phyloP scores from a whole-genome alignment of 495 filamentous ascomycete species.

The Corynascus novoguineensis region DNA sequence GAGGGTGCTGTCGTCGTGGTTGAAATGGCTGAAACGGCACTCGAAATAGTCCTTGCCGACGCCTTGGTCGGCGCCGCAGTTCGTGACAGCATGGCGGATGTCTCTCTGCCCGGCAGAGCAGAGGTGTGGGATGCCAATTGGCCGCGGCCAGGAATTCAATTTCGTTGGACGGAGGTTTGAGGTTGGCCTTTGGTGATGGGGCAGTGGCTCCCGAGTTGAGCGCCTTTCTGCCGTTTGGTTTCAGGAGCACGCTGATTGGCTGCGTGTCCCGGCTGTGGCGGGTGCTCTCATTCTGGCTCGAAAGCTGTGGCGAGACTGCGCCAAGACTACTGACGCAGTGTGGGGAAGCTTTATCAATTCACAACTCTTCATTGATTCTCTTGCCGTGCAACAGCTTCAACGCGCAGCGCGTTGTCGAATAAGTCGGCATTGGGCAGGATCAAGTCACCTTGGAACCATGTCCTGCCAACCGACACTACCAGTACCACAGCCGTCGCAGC shows the following conservation, averaged over 20 bases:
- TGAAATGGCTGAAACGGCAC: slow-evolving; percentile 25
- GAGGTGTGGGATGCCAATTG: slow-evolving; percentile 40
- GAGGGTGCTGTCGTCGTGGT: slow-evolving; percentile 4
- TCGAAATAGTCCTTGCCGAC: slow-evolving; percentile 37
- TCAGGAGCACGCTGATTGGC: slow-evolving; percentile 26
- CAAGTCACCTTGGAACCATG: not conserved
- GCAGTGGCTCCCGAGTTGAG: slow-evolving; percentile 17
- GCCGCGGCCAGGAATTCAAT: slow-evolving; percentile 19
- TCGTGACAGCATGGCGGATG: slow-evolving; percentile 44
- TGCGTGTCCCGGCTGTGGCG: slow-evolving; percentile 7
- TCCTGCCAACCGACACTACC: not conserved
- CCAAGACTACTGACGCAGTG: slow-evolving; percentile 13
- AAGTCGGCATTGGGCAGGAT: no score
- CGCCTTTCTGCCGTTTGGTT: slow-evolving; percentile 29
- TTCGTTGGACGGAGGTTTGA: slow-evolving; percentile 16
- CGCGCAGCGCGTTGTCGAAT: not conserved
- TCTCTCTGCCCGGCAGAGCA: slow-evolving; percentile 43
- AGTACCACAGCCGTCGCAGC: no score
- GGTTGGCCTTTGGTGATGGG: slow-evolving; percentile 13
- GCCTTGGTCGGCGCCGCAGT: slow-evolving; percentile 42
- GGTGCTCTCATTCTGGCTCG: not conserved
- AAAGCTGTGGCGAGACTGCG: not conserved
- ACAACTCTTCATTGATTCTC: no score
- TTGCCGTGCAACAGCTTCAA: no score
- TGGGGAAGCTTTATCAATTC: not conserved